A percentile compares a stretch with the other conserved stretches of the same genome.
Conservation (phyloP, 306 rosid genomes). For the Cicer cuneatum region DNA sequence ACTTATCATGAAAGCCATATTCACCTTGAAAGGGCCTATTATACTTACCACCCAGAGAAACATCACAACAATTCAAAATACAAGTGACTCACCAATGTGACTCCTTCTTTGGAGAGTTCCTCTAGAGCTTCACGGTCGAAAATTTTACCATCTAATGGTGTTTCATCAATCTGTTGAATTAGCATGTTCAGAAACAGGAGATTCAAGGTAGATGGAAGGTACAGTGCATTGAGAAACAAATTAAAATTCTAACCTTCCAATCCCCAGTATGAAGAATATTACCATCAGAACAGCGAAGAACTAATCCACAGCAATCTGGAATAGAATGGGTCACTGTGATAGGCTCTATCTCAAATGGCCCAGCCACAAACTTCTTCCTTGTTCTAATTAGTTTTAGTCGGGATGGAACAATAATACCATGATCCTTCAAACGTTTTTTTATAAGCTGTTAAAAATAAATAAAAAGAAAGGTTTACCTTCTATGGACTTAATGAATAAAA, state of each 20-base stretch:
- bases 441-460: conserved; percentile 71
- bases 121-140: conserved; percentile 92
- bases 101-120: conserved; percentile 94
- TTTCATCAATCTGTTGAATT: conserved; percentile 82
- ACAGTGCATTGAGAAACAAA: conserved; percentile 16
- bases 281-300: conserved; percentile 97
- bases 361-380: conserved; percentile 78
- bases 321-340: conserved; percentile 90
- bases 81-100: conserved; percentile 75
- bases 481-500: conserved; percentile 39
- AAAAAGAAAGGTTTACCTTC: conserved; percentile 31
- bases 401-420: conserved; percentile 83
- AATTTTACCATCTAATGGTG: conserved; percentile 86
- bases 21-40: conserved; percentile 24
- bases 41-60: conserved; percentile 19
- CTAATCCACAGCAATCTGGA: conserved; percentile 96
- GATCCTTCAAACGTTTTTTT: conserved; percentile 86
- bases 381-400: conserved; percentile 75
- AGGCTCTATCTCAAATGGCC: conserved; percentile 95
- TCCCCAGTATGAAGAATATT: conserved; percentile 98
- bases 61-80: conserved; percentile 19
- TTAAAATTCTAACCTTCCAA: conserved; percentile 78
- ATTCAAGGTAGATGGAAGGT: conserved; percentile 35
- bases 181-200: conserved; percentile 41
- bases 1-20: conserved; percentile 28